These are phyloP conservation scores for Neurospora sp. DNA, from an alignment of 495 filamentous ascomycete species.

Conservation along the genomic window DNA sequence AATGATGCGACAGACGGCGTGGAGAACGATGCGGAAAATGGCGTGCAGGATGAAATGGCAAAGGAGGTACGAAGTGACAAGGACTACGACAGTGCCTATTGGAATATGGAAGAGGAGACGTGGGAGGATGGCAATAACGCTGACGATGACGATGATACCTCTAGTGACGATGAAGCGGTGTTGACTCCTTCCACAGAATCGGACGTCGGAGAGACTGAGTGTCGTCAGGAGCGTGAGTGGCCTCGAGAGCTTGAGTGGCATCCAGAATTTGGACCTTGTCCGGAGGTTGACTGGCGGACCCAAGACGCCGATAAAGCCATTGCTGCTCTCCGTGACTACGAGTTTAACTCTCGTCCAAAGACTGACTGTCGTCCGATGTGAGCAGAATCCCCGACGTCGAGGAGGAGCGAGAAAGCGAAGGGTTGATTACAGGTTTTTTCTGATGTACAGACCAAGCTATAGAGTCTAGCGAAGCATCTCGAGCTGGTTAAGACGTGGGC, in stretches of 20 bases:
- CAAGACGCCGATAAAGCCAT: not conserved
- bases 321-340: not conserved
- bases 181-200: not conserved
- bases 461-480: not conserved
- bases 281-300: not conserved
- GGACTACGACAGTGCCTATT: not conserved
- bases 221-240: not conserved
- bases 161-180: not conserved
- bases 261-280: not conserved
- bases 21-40: not conserved
- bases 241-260: not conserved
- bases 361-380: not conserved
- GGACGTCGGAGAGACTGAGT: not conserved
- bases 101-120: not conserved
- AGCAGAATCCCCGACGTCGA: not conserved
- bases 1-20: not conserved
- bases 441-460: not conserved
- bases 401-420: not conserved
- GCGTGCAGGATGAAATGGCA: not conserved
- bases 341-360: not conserved
- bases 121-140: not conserved
- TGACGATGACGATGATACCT: not conserved
- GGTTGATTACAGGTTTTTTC: not conserved
- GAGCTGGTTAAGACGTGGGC: not conserved
- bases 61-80: not conserved